Conservation (phyloP, 176 grass and related monocot genomes). For the Lolium rigidum region DNA sequence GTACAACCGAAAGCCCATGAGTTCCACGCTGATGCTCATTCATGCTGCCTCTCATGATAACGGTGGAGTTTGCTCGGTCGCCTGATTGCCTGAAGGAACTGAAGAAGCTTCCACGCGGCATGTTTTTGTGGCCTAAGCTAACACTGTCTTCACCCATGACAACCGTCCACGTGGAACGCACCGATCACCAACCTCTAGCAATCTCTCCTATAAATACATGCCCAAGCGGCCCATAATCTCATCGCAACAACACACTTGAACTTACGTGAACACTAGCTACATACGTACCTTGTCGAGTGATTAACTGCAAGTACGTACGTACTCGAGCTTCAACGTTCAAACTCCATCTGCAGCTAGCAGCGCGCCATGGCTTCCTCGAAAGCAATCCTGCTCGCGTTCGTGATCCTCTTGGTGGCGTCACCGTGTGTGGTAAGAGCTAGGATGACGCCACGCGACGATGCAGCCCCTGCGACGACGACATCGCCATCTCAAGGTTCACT, state of each 20-base stretch:
- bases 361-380: slow-evolving; percentile 36
- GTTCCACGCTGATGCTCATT: background rate
- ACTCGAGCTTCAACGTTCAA: background rate
- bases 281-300: background rate
- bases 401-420: background rate
- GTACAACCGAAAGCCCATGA: background rate
- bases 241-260: background rate
- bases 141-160: background rate
- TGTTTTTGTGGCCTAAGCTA: background rate
- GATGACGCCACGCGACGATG: background rate
- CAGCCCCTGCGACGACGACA: background rate
- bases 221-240: background rate
- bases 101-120: slow-evolving; percentile 19
- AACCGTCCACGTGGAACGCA: background rate
- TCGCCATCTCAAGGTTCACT: background rate
- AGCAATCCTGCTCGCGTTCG: background rate
- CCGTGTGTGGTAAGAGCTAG: slow-evolving; percentile 10
- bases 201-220: slow-evolving; percentile 36
- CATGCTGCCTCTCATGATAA: background rate
- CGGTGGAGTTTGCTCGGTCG: background rate
- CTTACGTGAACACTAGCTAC: background rate
- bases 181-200: background rate
- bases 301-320: background rate
- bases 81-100: background rate
- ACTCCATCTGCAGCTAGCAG: background rate